A percentile compares a stretch with the other conserved stretches of the same genome.
Conservation (phyloP, 768 basidiomycete genomes). For the Crassisporium funariophilum region DNA sequence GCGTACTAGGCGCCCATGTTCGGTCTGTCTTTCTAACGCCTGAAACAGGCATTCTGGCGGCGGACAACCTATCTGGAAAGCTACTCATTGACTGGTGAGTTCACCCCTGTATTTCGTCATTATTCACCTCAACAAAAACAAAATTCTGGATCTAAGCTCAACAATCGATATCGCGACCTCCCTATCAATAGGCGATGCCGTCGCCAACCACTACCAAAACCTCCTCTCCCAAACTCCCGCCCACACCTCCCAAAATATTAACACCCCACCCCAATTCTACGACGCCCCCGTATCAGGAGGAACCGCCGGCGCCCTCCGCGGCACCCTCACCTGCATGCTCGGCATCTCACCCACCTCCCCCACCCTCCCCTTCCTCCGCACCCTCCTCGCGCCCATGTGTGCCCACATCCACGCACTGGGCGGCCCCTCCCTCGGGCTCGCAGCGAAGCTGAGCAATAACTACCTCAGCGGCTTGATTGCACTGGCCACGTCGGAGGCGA, state of each 20-base stretch:
- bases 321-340: constrained; percentile 43
- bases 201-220: constrained; percentile 20
- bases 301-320: constrained; percentile 40
- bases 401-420: constrained; percentile 38
- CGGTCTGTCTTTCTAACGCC: constrained; percentile 37
- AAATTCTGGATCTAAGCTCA: constrained; percentile 30
- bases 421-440: constrained; percentile 42
- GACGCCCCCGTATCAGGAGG: constrained; percentile 48
- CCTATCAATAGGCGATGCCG: constrained; percentile 30
- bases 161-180: constrained; percentile 45
- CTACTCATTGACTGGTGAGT: constrained; percentile 44
- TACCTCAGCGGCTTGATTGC: constrained; percentile 45
- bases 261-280: constrained; percentile 31
- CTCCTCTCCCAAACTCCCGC: constrained; percentile 11
- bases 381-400: constrained; percentile 40
- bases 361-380: constrained; percentile 30
- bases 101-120: not conserved
- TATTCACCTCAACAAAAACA: not conserved
- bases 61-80: constrained; percentile 35
- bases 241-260: too few species aligned
- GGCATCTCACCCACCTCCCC: constrained; percentile 35
- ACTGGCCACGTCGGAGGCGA: constrained; percentile 44
- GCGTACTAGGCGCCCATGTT: constrained; percentile 36
- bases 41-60: constrained; percentile 36
- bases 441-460: constrained; percentile 47